Evolutionary conservation across 495 filamentous ascomycete genomes (phyloP), one percentile per base, ranked within the genome.

Genomic region (Rostrohypoxylon terebratum): DNA sequence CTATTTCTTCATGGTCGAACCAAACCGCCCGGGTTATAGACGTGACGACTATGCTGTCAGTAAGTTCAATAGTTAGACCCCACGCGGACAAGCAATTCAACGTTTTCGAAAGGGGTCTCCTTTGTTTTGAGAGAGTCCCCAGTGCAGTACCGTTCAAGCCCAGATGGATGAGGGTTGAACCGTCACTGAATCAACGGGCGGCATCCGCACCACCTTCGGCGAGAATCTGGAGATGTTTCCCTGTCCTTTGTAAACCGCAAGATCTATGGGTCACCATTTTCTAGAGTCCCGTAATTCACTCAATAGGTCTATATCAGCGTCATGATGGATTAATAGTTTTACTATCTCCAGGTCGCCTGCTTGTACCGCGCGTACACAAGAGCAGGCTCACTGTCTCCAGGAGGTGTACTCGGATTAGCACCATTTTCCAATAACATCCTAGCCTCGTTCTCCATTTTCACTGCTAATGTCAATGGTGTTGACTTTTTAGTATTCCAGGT

Each of bases 1-100:
- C 54, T 21, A 18, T 33, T 0, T 59, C 54, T 36, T 59, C 28
- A 18, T 18, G 51, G 10, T n/a, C 1, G 11, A 0, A 1, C 14
- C 10, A 14, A 8, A 33, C 1, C 6, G 51, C 51, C 5, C 34
- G 1, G 25, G 14, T 34, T 34, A 55, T 4, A 8, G 25, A n/a
- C 13, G 51, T 55, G 3, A 18, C 0, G 25, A 2, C n/a, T 2
- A 4, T 0, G n/a, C 3, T 28, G 6, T 36, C 13, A 2, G 25
- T 55, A n/a, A 36, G 9, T 7, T 59, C 28, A 7, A 59, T 25
- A n/a, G 16, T 76, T 63, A 25, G 66, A 58, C 5, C 70, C 73
- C 16, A 61, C 61, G 4, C 69, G 60, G 4, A 73, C 40, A n/a
- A 76, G 66, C 10, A 62, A 31, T 53, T 63, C 40, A 10, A 67